Base-by-base conservation (phyloP, 345 rosid species). In the Arabidopsis thaliana region DNA sequence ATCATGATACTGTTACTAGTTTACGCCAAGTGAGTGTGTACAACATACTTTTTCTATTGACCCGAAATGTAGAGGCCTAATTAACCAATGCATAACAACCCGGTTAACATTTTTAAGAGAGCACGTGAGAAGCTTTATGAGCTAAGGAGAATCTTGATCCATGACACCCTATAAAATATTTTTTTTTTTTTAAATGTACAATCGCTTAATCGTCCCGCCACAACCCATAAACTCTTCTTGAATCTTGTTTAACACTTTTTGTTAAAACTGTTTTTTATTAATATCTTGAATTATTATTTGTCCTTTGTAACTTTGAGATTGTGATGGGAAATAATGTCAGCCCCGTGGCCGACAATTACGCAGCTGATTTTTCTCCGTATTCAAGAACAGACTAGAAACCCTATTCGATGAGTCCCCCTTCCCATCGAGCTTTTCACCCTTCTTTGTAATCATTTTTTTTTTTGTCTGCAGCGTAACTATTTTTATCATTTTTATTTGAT, bases 261-360 rank as follows among this genome's bases (percentile, higher is more conserved):
- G 6, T 28, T 10, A 71, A 14, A 16, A 42, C 22, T 12, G 14
- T 0, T 42, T 24, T 8, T 5, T 63, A 23, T 2, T 11, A 48
- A 9, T 34, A 52, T 53, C 38, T 67, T 67, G 10, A 51, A 40
- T 50, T 25, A 20, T 4, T 33, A 8, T 38, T 59, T 67, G 52
- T 48, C 61, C 37, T 12, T 53, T 13, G 0, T 3, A 51, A 69
- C 58, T 51, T 44, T 61, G 59, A 53, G 23, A 76, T 52, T 52
- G 75, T 75, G 71, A 69, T 33, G 41, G 56, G 51, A 55, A 62
- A 62, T 22, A 3, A 51, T 76, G 80, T 62, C 64, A 69, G 58
- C 69, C 59, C 50, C 71, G 71, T 76, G 80, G 80, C 75, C 80
- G 75, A 76, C 80, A 69, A 34, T 62, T 69, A 30, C 65, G 10